phyloP scores from a whole-genome alignment of 371 early-diverging fungal genomes.

The Actinomortierella ambigua region DNA sequence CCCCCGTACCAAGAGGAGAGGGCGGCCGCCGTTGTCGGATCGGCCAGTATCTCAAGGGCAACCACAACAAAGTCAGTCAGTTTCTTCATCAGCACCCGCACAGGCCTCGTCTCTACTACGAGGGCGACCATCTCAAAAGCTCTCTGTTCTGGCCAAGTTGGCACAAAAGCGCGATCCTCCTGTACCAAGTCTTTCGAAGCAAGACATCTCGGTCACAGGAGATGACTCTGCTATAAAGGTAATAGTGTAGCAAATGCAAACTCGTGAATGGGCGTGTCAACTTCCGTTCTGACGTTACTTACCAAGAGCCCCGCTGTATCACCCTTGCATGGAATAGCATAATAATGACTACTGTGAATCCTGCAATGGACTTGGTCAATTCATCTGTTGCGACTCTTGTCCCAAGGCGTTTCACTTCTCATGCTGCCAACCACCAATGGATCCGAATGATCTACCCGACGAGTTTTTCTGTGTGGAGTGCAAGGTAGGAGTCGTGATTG shows the following conservation, averaged over 20 bases:
- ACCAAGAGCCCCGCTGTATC: neutral
- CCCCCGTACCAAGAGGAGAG: too few relatives aligned
- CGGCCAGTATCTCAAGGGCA: too few relatives aligned
- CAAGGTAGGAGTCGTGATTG: conserved; percentile 31
- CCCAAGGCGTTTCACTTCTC: conserved; percentile 80
- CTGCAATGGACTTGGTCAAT: conserved; percentile 70
- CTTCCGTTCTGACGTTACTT: neutral
- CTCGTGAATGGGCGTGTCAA: neutral
- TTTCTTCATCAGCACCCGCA: too few relatives aligned
- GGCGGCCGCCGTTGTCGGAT: too few relatives aligned
- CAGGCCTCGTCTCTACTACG: too few relatives aligned
- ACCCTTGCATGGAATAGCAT: conserved; percentile 16
- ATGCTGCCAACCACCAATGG: conserved; percentile 78
- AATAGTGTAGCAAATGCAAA: conserved; percentile 13
- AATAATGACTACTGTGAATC: conserved; percentile 73
- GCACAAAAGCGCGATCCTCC: too few relatives aligned
- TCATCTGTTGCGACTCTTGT: conserved; percentile 80
- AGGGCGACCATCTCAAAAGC: too few relatives aligned
- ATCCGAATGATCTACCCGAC: conserved; percentile 55
- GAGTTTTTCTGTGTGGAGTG: conserved; percentile 78
- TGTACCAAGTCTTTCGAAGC: too few relatives aligned
- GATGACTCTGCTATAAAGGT: conserved; percentile 8
- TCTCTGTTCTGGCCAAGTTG: too few relatives aligned
- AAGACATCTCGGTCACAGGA: neutral
- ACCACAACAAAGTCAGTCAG: too few relatives aligned